These are phyloP conservation scores for Phytophthora pluvialis DNA, from an alignment of 352 stramenopile species.

Conservation along the genomic window DNA sequence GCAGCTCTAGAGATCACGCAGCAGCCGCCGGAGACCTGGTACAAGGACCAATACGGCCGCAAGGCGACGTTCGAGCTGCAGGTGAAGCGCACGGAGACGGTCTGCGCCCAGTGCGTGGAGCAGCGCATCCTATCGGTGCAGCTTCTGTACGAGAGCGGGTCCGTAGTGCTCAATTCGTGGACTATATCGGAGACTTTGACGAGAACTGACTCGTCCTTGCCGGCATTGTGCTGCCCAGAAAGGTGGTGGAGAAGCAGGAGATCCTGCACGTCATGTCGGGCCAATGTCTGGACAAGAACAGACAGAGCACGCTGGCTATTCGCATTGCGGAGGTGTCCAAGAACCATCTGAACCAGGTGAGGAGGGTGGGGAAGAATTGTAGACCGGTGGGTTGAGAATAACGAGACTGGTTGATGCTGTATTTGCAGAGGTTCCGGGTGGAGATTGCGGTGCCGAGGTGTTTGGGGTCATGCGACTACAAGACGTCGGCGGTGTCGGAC, in stretches of 20 bases:
- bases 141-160: conserved; percentile 77
- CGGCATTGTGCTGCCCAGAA: conserved; percentile 32
- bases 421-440: conserved; percentile 58
- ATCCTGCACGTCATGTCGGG: conserved; percentile 67
- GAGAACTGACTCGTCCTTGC: conserved; percentile 6
- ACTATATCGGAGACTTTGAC: not conserved
- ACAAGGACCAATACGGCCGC: conserved; percentile 82
- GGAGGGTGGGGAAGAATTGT: not conserved
- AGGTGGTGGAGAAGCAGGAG: conserved; percentile 79
- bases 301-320: conserved; percentile 57
- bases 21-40: conserved; percentile 72
- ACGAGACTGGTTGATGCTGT: conserved; percentile 4
- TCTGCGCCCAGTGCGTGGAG: conserved; percentile 54
- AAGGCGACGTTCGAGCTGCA: conserved; percentile 74
- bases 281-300: conserved; percentile 64
- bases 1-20: conserved; percentile 55
- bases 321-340: conserved; percentile 86
- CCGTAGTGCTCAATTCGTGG: not conserved
- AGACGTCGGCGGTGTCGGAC: conserved; percentile 45
- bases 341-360: conserved; percentile 85
- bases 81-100: conserved; percentile 36
- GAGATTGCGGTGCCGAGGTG: conserved; percentile 60
- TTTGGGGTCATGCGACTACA: conserved; percentile 25
- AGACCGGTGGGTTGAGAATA: not conserved
- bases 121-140: conserved; percentile 66